phyloP scores from a whole-genome alignment of 164 flowering plant species.

The Chimonanthus praecox region DNA sequence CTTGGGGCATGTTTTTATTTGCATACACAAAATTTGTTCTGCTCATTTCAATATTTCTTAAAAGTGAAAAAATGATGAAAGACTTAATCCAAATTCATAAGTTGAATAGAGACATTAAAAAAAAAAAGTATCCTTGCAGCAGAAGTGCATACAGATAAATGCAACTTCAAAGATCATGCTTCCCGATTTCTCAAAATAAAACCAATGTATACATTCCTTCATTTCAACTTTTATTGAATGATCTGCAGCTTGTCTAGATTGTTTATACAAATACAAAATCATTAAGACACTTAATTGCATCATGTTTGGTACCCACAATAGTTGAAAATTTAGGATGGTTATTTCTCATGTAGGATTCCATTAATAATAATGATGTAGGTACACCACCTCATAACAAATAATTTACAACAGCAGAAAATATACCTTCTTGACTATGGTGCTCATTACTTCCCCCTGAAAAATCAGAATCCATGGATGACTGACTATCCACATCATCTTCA shows the following conservation, averaged over 20 bases:
- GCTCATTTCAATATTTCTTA: background rate
- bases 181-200: background rate
- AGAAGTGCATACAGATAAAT: too few species aligned
- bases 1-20: background rate
- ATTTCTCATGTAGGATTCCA: too few species aligned
- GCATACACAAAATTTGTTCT: background rate
- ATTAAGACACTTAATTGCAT: background rate
- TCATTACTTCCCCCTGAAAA: conserved; percentile 37
- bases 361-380: background rate
- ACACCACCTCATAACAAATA: background rate
- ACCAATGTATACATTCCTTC: background rate
- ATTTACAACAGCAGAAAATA: conserved; percentile 1
- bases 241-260: background rate
- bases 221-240: background rate
- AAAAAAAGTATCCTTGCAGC: too few species aligned
- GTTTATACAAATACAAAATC: background rate
- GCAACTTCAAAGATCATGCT: background rate
- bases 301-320: background rate
- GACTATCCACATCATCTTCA: conserved; percentile 27
- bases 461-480: conserved; percentile 33
- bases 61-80: background rate
- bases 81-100: background rate
- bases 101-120: background rate
- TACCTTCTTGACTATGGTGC: conserved; percentile 37
- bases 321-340: background rate